These are phyloP conservation scores for Solanum lignicaule DNA, from an alignment of 257 asterid species.

Conservation along the genomic window DNA sequence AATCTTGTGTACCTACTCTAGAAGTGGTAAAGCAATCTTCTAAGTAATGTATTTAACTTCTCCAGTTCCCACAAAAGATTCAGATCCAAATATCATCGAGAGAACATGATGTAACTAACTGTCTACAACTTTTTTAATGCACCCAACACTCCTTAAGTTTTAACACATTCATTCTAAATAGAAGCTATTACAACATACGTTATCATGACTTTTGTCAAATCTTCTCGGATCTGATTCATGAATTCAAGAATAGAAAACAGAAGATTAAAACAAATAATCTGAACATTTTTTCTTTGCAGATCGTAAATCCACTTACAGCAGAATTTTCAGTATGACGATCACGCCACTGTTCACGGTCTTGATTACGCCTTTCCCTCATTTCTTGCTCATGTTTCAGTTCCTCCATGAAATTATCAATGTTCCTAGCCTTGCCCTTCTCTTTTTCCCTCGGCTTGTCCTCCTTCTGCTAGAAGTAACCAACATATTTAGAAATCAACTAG, in stretches of 20 bases:
- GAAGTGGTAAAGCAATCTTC: not conserved
- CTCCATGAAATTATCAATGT: constrained; percentile 94
- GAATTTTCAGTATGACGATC: constrained; percentile 68
- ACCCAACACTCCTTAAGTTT: not conserved
- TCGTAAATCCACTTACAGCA: constrained; percentile 32
- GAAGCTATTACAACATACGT: not conserved
- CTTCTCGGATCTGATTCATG: not conserved
- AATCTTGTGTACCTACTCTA: not conserved
- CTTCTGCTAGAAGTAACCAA: constrained; percentile 20
- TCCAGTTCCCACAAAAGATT: not conserved
- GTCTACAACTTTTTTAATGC: not conserved
- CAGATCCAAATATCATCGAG: not conserved
- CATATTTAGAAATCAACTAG: constrained; percentile 2
- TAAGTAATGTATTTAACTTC: not conserved
- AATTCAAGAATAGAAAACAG: not conserved
- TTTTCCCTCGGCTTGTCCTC: constrained; percentile 84
- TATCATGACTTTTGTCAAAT: not conserved
- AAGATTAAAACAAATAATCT: not conserved
- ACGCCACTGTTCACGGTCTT: constrained; percentile 75
- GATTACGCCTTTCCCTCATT: constrained; percentile 85
- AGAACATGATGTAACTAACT: not conserved
- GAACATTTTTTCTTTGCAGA: not conserved
- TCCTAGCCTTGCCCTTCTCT: constrained; percentile 73
- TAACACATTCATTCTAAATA: not conserved
- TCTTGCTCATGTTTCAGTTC: constrained; percentile 93